Percentiles rank a stretch among this genome's conserved stretches.
phyloP scores from a whole-genome alignment of 169 alveolate genomes.

The Cryptosporidium viatorum region DNA sequence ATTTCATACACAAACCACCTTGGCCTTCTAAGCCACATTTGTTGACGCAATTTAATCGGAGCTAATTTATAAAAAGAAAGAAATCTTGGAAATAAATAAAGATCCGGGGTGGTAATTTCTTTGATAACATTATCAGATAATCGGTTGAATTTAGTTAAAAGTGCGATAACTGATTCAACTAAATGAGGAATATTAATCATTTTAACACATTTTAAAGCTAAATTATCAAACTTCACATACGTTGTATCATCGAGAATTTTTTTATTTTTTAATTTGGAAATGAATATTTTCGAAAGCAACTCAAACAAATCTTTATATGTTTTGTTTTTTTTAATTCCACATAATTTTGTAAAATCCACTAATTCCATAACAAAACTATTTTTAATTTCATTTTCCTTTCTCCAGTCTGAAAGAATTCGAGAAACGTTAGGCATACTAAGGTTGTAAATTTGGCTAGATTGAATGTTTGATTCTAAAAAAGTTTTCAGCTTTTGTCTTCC shows the following conservation, averaged over 20 bases:
- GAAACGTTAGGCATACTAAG: slow-evolving; percentile 10
- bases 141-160: slow-evolving; percentile 30
- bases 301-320: slow-evolving; percentile 62
- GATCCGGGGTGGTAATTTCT: slow-evolving; percentile 60
- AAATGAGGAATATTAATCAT: slow-evolving; percentile 60
- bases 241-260: slow-evolving; percentile 16
- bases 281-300: slow-evolving; percentile 30
- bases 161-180: slow-evolving; percentile 20
- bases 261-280: slow-evolving; percentile 28
- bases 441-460: slow-evolving; percentile 2
- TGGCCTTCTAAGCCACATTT: slow-evolving; percentile 72
- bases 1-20: slow-evolving; percentile 67
- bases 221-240: slow-evolving; percentile 33
- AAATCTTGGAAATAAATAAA: slow-evolving; percentile 52
- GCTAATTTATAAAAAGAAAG: slow-evolving; percentile 53
- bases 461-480: slow-evolving; percentile 33
- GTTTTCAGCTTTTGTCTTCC: slow-evolving; percentile 27
- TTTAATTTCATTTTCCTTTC: slow-evolving; percentile 40
- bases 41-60: slow-evolving; percentile 68
- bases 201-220: slow-evolving; percentile 43
- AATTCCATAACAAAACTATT: slow-evolving; percentile 47
- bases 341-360: slow-evolving; percentile 47
- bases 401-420: slow-evolving; percentile 62
- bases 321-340: slow-evolving; percentile 51
- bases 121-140: slow-evolving; percentile 43